A percentile compares a stretch with the other conserved stretches of the same genome.
Evolutionary conservation across 495 filamentous ascomycete species (phyloP).

Genomic region (Hyaloscypha finlandica): DNA sequence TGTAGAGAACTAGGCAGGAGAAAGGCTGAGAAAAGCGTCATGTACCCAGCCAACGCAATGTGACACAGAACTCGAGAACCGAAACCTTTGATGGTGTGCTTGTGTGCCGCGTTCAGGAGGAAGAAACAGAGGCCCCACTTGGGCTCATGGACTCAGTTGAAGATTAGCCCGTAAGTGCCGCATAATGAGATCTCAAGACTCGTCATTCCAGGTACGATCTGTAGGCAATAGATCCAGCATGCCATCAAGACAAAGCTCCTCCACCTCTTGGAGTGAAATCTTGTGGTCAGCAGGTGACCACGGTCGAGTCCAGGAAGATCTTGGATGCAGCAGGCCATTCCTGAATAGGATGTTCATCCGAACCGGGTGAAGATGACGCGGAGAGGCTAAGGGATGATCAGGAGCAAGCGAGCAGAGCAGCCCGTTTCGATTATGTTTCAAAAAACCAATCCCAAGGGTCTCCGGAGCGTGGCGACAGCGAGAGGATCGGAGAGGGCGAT

Average conservation of each 20-base stretch:
- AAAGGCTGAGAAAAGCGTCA: not conserved
- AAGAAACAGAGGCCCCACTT: not conserved
- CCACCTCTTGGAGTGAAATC: not conserved
- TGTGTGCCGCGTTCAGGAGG: not conserved
- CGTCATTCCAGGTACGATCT: constrained; percentile 1
- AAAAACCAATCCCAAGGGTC: not conserved
- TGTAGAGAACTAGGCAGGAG: not conserved
- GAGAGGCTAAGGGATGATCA: not conserved
- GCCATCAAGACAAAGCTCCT: not conserved
- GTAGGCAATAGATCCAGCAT: not conserved
- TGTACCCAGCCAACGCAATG: too few relatives aligned
- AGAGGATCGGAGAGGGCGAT: not conserved
- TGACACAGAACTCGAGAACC: too few relatives aligned
- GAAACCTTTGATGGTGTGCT: too few relatives aligned
- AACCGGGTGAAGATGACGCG: not conserved
- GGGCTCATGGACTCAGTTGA: not conserved
- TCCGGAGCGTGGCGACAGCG: not conserved
- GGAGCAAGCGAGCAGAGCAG: not conserved
- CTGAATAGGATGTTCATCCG: constrained; percentile 10
- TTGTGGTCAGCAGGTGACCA: not conserved
- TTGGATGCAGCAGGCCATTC: not conserved
- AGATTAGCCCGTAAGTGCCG: not conserved
- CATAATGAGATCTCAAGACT: not conserved
- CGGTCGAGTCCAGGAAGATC: not conserved
- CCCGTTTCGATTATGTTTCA: constrained; percentile 25